These are phyloP conservation scores for Trichoderma harzianum DNA, from an alignment of 2,329 filamentous ascomycete genomes.

Conservation along the genomic window DNA sequence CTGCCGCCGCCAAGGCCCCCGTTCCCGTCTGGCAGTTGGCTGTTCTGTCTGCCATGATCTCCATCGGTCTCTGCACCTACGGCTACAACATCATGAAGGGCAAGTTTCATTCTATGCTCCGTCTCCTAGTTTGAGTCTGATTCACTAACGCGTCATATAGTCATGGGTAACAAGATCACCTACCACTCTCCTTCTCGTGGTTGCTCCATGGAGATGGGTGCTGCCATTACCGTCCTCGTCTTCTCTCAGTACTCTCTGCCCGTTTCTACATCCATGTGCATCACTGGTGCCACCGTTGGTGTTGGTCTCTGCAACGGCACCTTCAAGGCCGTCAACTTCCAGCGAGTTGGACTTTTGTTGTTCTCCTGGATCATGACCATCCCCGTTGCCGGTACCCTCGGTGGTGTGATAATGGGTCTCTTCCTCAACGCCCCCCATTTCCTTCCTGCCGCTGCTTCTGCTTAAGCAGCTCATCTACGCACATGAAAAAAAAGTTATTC, in stretches of 20 bases:
- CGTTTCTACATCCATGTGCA: constrained; percentile 76
- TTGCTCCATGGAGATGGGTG: constrained; percentile 77
- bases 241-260: constrained; percentile 74
- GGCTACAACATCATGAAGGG: constrained; percentile 84
- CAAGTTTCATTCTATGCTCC: constrained; percentile 34
- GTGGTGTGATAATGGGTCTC: constrained; percentile 40
- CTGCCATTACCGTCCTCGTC: constrained; percentile 71
- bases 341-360: constrained; percentile 65
- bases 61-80: constrained; percentile 66
- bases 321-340: constrained; percentile 70
- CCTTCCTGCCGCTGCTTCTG: neutral
- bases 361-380: constrained; percentile 57
- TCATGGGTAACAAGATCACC: constrained; percentile 80
- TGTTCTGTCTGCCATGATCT: constrained; percentile 62
- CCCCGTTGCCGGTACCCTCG: constrained; percentile 41
- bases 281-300: constrained; percentile 74
- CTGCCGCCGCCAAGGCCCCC: constrained; percentile 57
- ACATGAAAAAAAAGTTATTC: neutral
- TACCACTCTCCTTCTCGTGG: constrained; percentile 58
- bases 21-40: constrained; percentile 76
- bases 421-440: constrained; percentile 40
- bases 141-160: constrained; percentile 33
- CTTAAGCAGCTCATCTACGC: neutral
- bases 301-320: constrained; percentile 75
- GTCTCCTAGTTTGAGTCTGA: neutral